Evolutionary conservation across 1,139 yeast species (phyloP).

Genomic region (Nematodospora anomalae): DNA sequence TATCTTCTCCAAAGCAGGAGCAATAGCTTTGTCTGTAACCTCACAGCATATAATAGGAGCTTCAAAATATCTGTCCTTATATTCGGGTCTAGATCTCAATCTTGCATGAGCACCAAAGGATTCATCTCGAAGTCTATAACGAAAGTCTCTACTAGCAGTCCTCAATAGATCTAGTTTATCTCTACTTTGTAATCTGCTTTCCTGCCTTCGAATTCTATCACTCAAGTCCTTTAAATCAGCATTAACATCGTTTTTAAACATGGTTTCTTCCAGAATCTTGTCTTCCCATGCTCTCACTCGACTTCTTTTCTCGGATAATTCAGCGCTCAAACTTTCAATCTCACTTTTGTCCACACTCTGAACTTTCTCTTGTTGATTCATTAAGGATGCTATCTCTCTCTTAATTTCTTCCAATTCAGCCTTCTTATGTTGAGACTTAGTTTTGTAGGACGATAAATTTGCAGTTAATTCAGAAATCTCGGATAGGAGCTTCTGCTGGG

Average conservation of each 20-base stretch:
- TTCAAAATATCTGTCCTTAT: constrained; percentile 53
- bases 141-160: constrained; percentile 26
- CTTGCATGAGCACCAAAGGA: constrained; percentile 33
- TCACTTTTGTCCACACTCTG: constrained; percentile 20
- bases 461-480: constrained; percentile 16
- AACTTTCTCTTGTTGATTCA: constrained; percentile 14
- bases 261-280: constrained; percentile 18
- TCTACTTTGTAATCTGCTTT: constrained; percentile 38
- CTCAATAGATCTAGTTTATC: constrained; percentile 50
- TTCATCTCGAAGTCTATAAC: constrained; percentile 28
- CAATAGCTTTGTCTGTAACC: constrained; percentile 49
- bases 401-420: constrained; percentile 23
- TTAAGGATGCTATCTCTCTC: constrained; percentile 18
- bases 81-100: constrained; percentile 30
- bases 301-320: constrained; percentile 17
- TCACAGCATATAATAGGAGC: constrained; percentile 76
- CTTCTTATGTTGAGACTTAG: constrained; percentile 24
- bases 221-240: constrained; percentile 21
- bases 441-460: constrained; percentile 19
- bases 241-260: constrained; percentile 19
- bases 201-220: constrained; percentile 17
- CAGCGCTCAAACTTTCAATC: constrained; percentile 15
- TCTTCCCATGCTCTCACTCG: constrained; percentile 16
- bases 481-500: constrained; percentile 3
- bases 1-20: constrained; percentile 57